A percentile compares a stretch with the other conserved stretches of the same genome.
Conservation (phyloP, 768 basidiomycete species). For the Mycena galericulata region DNA sequence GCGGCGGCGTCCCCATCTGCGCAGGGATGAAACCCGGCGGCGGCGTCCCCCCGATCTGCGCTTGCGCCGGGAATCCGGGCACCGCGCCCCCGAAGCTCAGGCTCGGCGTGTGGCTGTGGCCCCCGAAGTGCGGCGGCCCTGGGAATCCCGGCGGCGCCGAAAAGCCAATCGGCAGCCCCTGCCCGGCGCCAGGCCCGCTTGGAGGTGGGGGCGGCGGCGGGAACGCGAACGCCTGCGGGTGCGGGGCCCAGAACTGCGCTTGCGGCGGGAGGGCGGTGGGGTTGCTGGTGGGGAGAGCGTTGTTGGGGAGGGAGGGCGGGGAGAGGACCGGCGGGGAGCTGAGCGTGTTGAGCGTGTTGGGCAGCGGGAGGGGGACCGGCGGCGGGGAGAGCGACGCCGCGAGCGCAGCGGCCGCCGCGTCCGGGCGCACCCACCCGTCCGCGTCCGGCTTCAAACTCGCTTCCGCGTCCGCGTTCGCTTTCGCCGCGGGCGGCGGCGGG, state of each 20-base stretch:
- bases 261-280: background rate
- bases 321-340: background rate
- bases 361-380: slow-evolving; percentile 1
- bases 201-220: no score
- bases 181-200: no score
- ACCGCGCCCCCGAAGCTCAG: slow-evolving; percentile 10
- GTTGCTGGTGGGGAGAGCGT: background rate
- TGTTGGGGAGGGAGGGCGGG: background rate
- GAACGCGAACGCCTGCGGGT: slow-evolving; percentile 15
- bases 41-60: slow-evolving; percentile 14
- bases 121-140: background rate
- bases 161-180: background rate
- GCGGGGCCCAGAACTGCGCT: slow-evolving; percentile 7
- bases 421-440: slow-evolving; percentile 35
- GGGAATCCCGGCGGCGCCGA: background rate
- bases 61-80: slow-evolving; percentile 1
- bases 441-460: slow-evolving; percentile 27
- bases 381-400: slow-evolving; percentile 20
- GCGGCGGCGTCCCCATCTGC: slow-evolving; percentile 50
- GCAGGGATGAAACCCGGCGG: slow-evolving; percentile 66
- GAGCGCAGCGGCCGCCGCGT: slow-evolving; percentile 24
- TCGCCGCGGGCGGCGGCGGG: slow-evolving; percentile 1
- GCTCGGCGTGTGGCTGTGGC: slow-evolving; percentile 1
- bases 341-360: background rate
- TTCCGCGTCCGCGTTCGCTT: background rate